Percentiles rank a stretch among this genome's conserved stretches.
These are phyloP conservation scores for Thyridium curvatum DNA, from an alignment of 2,329 filamentous ascomycete genomes.

Conservation along the genomic window DNA sequence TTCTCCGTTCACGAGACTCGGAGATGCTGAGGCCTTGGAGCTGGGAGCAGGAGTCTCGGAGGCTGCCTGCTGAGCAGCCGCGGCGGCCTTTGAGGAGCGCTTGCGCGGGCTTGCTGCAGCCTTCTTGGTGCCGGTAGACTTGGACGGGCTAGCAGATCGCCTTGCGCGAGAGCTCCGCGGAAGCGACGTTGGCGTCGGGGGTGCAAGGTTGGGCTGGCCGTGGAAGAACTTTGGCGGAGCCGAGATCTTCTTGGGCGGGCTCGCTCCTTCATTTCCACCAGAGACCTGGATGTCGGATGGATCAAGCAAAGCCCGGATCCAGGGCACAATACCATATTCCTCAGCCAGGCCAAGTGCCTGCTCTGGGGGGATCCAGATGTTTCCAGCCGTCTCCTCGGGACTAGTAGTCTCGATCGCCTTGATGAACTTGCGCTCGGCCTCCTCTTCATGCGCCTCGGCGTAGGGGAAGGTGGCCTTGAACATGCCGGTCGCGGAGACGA, in stretches of 20 bases:
- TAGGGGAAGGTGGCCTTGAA: constrained; percentile 87
- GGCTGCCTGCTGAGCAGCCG: constrained; percentile 29
- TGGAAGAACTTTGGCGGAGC: constrained; percentile 70
- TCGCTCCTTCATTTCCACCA: constrained; percentile 20
- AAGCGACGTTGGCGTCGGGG: constrained; percentile 40
- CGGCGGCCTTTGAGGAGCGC: constrained; percentile 35
- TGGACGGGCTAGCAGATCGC: constrained; percentile 53
- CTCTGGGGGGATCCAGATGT: constrained; percentile 88
- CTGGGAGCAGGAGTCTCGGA: constrained; percentile 21
- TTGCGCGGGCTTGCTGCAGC: constrained; percentile 48
- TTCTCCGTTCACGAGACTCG: constrained; percentile 20
- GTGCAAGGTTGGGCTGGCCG: constrained; percentile 34
- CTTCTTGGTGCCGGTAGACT: constrained; percentile 33
- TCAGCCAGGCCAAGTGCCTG: constrained; percentile 75
- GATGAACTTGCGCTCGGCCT: constrained; percentile 73
- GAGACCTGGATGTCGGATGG: constrained; percentile 65
- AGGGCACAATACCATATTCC: constrained; percentile 79
- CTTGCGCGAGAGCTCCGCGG: constrained; percentile 42
- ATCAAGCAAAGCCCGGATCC: constrained; percentile 91
- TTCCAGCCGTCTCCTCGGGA: constrained; percentile 87
- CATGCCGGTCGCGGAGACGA: constrained; percentile 82
- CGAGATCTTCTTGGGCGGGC: constrained; percentile 68
- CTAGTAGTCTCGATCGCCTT: constrained; percentile 78
- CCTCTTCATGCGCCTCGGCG: constrained; percentile 65
- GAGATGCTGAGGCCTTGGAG: constrained; percentile 15